phyloP scores from a whole-genome alignment of 2,329 filamentous ascomycete species.

The Xylariaceae sp. region DNA sequence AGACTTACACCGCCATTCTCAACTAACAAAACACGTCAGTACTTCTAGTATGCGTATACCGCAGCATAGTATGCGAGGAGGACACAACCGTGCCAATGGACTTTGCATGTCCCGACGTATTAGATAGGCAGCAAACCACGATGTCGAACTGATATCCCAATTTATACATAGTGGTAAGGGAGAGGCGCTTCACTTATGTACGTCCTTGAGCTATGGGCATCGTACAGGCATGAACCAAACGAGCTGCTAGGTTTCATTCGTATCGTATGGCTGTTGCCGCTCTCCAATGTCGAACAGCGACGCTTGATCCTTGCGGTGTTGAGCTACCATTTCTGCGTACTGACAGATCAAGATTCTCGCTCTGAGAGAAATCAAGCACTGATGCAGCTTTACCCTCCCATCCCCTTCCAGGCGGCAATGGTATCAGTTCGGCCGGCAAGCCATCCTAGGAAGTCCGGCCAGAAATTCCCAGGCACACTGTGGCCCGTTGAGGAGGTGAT shows the following conservation, averaged over 20 bases:
- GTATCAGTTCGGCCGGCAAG: not conserved
- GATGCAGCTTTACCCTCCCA: not conserved
- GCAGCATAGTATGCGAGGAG: not conserved
- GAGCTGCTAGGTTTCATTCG: not conserved
- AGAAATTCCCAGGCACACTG: too few relatives aligned
- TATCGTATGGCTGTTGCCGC: not conserved
- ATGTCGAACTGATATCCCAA: not conserved
- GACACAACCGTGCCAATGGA: not conserved
- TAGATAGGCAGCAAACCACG: not conserved
- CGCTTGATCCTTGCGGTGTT: not conserved
- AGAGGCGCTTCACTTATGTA: not conserved
- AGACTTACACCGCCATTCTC: slow-evolving; percentile 17
- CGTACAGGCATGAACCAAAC: not conserved
- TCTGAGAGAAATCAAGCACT: not conserved
- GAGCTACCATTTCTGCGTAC: not conserved
- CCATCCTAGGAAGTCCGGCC: not conserved
- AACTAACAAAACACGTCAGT: not conserved
- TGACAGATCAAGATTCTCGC: not conserved
- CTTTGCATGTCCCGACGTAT: not conserved
- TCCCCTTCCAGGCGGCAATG: not conserved
- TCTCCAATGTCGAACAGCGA: not conserved
- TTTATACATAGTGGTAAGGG: not conserved
- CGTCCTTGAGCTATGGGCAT: not conserved
- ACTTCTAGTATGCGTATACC: not conserved
- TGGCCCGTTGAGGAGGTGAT: too few relatives aligned